phyloP scores from a whole-genome alignment of 495 filamentous ascomycete species.

The Friedmanniomyces simplex region DNA sequence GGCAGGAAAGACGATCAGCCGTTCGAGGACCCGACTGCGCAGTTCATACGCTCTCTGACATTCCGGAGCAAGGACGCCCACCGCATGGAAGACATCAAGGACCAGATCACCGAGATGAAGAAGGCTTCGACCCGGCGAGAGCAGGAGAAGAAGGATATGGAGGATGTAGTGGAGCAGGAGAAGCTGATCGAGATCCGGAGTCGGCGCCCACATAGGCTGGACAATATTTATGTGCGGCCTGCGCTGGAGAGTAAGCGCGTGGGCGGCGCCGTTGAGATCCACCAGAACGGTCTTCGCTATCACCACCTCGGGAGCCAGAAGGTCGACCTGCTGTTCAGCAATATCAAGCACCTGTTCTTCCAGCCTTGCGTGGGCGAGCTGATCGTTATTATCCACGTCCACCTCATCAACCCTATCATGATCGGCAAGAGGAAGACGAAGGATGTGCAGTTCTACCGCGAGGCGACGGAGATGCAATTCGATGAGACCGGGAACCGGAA shows the following conservation, averaged over 20 bases:
- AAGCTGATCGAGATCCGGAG: conserved; percentile 73
- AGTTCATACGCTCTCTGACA: conserved; percentile 91
- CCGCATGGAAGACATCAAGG: conserved; percentile 77
- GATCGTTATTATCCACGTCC: conserved; percentile 95
- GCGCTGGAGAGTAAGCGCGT: conserved; percentile 93
- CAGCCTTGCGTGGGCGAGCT: conserved; percentile 92
- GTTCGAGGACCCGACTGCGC: conserved; percentile 90
- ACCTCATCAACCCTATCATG: conserved; percentile 95
- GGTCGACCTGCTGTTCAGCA: conserved; percentile 94
- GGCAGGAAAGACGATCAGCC: conserved; percentile 97
- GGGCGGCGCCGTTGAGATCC: conserved; percentile 88
- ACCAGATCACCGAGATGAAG: conserved; percentile 86
- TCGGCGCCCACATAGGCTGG: conserved; percentile 74
- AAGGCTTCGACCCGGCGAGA: conserved; percentile 81
- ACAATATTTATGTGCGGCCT: conserved; percentile 88
- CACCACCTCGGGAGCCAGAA: conserved; percentile 70
- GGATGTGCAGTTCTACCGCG: conserved; percentile 96
- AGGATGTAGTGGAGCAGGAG: conserved; percentile 99
- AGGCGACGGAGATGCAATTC: conserved; percentile 97
- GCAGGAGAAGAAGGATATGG: conserved; percentile 98
- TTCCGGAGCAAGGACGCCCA: conserved; percentile 82
- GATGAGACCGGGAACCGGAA: conserved; percentile 98
- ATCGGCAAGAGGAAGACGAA: conserved; percentile 98
- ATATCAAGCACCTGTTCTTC: conserved; percentile 97
- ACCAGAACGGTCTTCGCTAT: conserved; percentile 97